A percentile compares a stretch with the other conserved stretches of the same genome.
Evolutionary conservation across 1,139 yeast species (phyloP).

Genomic region (Barnettozyma hawaiiensis): DNA sequence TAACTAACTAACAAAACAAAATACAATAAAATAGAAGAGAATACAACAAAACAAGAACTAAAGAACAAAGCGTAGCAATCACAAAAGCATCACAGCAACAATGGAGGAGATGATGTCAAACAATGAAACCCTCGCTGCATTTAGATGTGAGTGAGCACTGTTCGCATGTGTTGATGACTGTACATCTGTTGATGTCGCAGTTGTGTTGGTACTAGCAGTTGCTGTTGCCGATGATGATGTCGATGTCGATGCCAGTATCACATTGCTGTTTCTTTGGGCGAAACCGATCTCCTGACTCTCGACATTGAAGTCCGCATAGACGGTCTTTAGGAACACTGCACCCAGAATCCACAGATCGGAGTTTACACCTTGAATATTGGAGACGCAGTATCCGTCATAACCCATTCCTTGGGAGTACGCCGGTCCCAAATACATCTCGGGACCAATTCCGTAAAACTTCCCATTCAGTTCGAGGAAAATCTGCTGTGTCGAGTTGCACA

Average conservation of each 20-base stretch:
- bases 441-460: constrained; percentile 40
- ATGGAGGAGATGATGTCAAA: not conserved
- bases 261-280: constrained; percentile 32
- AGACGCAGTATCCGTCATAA: constrained; percentile 52
- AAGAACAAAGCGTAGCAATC: not conserved
- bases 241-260: constrained; percentile 20
- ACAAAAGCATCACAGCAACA: not conserved
- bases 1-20: not conserved
- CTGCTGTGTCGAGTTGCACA: constrained; percentile 42
- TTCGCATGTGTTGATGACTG: not conserved
- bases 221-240: constrained; percentile 9
- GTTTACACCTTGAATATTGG: constrained; percentile 55
- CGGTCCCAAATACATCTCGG: constrained; percentile 44
- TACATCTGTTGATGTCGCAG: not conserved
- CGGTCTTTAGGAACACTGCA: constrained; percentile 51
- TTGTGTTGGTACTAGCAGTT: not conserved
- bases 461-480: constrained; percentile 40
- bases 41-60: not conserved
- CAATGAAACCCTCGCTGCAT: not conserved
- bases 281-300: constrained; percentile 47
- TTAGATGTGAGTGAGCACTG: not conserved
- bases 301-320: constrained; percentile 56
- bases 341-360: constrained; percentile 46
- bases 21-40: not conserved
- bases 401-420: constrained; percentile 34